Evolutionary conservation across 228 moss, liverwort and hornwort genomes (phyloP), one percentile per base, ranked within the genome.

Genomic region (Sphagnum fallax): DNA sequence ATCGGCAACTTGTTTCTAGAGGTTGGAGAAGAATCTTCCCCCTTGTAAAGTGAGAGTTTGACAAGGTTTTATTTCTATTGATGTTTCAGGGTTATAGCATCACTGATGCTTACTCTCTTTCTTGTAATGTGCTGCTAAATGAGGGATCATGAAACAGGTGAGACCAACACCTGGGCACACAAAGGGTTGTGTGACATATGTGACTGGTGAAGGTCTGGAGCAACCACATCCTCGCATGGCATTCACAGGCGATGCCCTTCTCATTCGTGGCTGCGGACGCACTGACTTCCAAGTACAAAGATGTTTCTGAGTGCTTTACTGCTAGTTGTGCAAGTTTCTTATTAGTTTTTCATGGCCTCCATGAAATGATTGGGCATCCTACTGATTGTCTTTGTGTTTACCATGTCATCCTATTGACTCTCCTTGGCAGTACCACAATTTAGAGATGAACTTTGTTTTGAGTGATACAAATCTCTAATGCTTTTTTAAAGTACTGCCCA

Each of bases 151-250:
- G 61, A 67, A 8, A 51, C 75, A 92, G 92, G 91, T 90, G 47
- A 82, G 96, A 69, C 68, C 91, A 51, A 97, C 96, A 48, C 96
- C 91, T 48, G 96, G 96, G 50, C 93, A 93, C 63, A 97, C 96
- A 15, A 76, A 81, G 70, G 93, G 96, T 18, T 93, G 91, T 75
- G 91, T 93, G 51, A 97, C 93, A 16, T 97, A 91, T 55, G 87
- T 97, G 51, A 93, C 88, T 51, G 91, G 93, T 14, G 93, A 88
- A 62, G 87, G 88, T 10, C 53, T 77, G 6, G 89, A 73, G 52
- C 96, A 89, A 70, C 82, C 83, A 49, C 69, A 71, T 52, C 93
- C 96, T 49, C 77, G 85, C 67, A 78, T 92, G 84, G 96, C 93
- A 6, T 96, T 88, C 65, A 83, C 94, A 10, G 92, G 94, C 47